phyloP scores from a whole-genome alignment of 306 rosid genomes.

The Cucurbita moschata region DNA sequence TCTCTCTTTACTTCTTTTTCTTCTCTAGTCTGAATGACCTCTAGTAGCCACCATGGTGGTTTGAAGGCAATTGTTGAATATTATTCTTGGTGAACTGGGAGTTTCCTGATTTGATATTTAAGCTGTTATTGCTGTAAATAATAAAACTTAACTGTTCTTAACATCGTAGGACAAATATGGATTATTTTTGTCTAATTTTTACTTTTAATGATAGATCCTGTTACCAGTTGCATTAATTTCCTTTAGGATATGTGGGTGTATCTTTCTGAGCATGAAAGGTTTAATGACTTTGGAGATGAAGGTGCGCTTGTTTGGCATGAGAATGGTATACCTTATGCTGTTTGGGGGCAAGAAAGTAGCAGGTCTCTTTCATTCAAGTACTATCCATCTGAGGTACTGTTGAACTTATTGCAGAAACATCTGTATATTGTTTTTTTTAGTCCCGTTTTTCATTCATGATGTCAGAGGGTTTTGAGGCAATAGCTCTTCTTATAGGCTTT shows the following conservation, averaged over 20 bases:
- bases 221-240: slow-evolving; percentile 3
- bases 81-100: background rate
- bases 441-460: background rate
- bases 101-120: background rate
- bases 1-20: background rate
- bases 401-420: background rate
- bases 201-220: background rate
- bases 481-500: slow-evolving; percentile 35
- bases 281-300: slow-evolving; percentile 65
- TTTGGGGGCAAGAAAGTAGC: slow-evolving; percentile 59
- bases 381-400: slow-evolving; percentile 60
- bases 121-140: background rate
- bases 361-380: slow-evolving; percentile 48
- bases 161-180: background rate
- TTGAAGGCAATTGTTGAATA: background rate
- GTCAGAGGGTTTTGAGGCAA: background rate
- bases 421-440: background rate
- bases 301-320: slow-evolving; percentile 82
- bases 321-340: slow-evolving; percentile 66
- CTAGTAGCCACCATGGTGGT: background rate
- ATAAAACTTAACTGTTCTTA: background rate
- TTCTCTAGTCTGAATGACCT: background rate
- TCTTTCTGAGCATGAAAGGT: slow-evolving; percentile 59
- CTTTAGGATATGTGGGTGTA: slow-evolving; percentile 93
- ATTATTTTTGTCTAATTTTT: background rate